These are phyloP conservation scores for Physocladia obscura DNA, from an alignment of 192 early-diverging fungal species.

Conservation along the genomic window DNA sequence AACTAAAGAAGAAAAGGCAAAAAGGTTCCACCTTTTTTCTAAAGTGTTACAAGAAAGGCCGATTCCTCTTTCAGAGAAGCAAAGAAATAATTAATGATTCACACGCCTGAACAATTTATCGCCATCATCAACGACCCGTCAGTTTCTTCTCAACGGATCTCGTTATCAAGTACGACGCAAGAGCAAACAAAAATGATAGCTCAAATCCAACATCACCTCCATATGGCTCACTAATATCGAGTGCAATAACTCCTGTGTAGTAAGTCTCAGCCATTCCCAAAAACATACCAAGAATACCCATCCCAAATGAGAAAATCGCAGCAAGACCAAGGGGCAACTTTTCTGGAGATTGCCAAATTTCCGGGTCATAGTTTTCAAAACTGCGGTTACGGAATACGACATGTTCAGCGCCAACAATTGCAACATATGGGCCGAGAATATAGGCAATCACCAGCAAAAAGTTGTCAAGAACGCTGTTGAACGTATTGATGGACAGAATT, in stretches of 20 bases:
- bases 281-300: constrained; percentile 32
- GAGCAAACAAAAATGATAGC: constrained; percentile 29
- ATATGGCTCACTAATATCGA: not conserved
- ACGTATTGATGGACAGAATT: constrained; percentile 22
- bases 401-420: constrained; percentile 19
- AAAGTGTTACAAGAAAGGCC: no score
- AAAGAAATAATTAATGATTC: no score
- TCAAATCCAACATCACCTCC: constrained; percentile 34
- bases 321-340: constrained; percentile 29
- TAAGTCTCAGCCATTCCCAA: constrained; percentile 40
- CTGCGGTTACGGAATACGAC: constrained; percentile 16
- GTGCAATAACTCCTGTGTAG: constrained; percentile 24
- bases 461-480: constrained; percentile 30
- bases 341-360: constrained; percentile 29
- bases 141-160: constrained; percentile 22
- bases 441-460: constrained; percentile 39
- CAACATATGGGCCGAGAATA: constrained; percentile 33
- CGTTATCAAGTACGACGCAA: constrained; percentile 23
- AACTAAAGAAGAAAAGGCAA: no score
- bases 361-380: not conserved
- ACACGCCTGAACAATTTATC: no score
- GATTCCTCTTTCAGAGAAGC: no score
- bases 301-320: constrained; percentile 20
- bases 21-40: no score
- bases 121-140: not conserved